These are phyloP conservation scores for Chaetomium fimeti DNA, from an alignment of 495 filamentous ascomycete genomes.

Conservation along the genomic window DNA sequence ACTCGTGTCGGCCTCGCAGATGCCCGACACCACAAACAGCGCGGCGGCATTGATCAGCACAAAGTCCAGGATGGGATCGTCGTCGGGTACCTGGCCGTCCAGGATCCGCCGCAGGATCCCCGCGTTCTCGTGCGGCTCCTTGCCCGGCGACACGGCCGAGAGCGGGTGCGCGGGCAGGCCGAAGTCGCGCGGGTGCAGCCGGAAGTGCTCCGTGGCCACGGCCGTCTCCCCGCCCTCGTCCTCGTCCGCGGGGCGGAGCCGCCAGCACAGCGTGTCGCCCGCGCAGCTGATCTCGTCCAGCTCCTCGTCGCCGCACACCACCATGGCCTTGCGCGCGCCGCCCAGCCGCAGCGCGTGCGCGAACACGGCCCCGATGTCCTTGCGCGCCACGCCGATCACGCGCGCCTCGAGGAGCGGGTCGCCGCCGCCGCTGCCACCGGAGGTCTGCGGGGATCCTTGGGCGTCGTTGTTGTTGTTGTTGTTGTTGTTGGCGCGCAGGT, in stretches of 20 bases:
- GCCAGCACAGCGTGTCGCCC: conserved; percentile 84
- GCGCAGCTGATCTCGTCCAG: conserved; percentile 94
- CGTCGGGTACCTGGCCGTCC: conserved; percentile 63
- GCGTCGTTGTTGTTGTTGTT: too few species aligned
- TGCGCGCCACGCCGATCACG: conserved; percentile 85
- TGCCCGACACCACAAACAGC: conserved; percentile 74
- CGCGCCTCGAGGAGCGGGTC: conserved; percentile 68
- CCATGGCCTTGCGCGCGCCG: conserved; percentile 79
- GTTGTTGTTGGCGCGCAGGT: conserved; percentile 42
- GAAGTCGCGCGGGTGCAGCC: conserved; percentile 76
- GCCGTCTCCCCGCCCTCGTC: conserved; percentile 40
- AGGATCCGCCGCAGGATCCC: conserved; percentile 75
- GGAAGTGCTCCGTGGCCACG: conserved; percentile 70
- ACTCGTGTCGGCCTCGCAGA: conserved; percentile 79
- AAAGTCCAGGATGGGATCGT: conserved; percentile 87
- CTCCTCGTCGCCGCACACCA: conserved; percentile 92
- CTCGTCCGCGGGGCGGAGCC: conserved; percentile 47
- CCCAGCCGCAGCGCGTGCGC: conserved; percentile 74
- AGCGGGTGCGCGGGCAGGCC: conserved; percentile 76
- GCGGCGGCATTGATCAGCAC: conserved; percentile 92
- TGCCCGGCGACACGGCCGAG: conserved; percentile 72
- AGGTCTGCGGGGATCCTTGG: too few species aligned
- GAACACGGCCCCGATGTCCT: conserved; percentile 80
- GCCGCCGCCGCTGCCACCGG: background rate
- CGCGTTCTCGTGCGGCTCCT: conserved; percentile 83